Percentiles rank a stretch among this genome's conserved stretches.
These are phyloP conservation scores for Colletotrichum cereale DNA, from an alignment of 2,329 filamentous ascomycete species.

Conservation along the genomic window DNA sequence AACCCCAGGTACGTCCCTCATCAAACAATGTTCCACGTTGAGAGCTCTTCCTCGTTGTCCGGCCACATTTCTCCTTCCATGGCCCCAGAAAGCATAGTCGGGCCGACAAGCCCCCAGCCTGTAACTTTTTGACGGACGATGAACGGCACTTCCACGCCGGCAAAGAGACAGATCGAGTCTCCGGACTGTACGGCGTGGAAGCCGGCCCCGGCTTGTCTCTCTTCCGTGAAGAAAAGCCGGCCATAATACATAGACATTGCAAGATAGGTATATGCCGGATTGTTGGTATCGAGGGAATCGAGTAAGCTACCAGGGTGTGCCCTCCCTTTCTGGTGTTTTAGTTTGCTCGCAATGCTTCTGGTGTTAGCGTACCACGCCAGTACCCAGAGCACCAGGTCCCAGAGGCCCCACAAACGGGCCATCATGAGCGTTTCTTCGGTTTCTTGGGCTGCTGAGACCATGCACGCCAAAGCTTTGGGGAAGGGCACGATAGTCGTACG, in stretches of 20 bases:
- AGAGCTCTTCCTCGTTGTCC: background rate
- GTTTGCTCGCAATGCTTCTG: no score
- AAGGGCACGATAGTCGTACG: background rate
- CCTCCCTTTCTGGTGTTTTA: no score
- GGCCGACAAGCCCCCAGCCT: background rate
- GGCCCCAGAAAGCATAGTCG: background rate
- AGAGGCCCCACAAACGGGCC: no score
- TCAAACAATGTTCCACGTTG: background rate
- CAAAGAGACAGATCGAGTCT: background rate
- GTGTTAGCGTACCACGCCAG: no score
- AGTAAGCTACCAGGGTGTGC: no score
- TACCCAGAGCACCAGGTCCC: no score
- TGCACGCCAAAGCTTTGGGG: background rate
- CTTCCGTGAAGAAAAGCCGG: background rate
- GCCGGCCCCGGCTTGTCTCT: background rate
- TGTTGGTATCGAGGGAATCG: no score
- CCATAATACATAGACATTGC: background rate
- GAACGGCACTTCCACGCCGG: background rate
- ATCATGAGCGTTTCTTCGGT: no score
- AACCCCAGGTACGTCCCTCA: background rate
- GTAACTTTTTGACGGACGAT: background rate
- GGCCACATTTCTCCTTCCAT: conserved; percentile 1
- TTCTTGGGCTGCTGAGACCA: no score
- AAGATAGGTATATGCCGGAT: no score
- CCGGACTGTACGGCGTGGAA: background rate